phyloP scores from a whole-genome alignment of 768 basidiomycete species.

The Boletus rufocinnamomeus region DNA sequence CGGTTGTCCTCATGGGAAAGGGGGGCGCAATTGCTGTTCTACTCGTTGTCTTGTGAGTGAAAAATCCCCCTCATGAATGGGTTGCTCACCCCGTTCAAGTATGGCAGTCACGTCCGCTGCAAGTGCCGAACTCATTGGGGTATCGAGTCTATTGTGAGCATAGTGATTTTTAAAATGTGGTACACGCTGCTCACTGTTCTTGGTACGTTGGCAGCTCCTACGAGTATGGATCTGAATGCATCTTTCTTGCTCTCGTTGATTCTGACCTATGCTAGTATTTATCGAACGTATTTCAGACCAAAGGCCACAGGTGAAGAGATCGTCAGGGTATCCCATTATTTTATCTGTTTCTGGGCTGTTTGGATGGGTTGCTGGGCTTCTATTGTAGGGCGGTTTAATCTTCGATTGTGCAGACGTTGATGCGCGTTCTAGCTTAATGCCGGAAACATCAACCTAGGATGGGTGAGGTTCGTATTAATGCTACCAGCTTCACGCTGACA shows the following conservation, averaged over 20 bases:
- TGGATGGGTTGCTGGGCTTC: conserved; percentile 47
- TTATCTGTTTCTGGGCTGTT: conserved; percentile 45
- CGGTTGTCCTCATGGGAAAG: conserved; percentile 47
- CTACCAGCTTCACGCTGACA: conserved; percentile 7
- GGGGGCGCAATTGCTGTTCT: conserved; percentile 46
- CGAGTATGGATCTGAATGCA: conserved; percentile 37
- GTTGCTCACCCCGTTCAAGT: conserved; percentile 14
- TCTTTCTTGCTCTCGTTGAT: background rate
- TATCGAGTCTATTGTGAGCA: conserved; percentile 45
- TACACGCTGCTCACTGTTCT: background rate
- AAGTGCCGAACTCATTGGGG: conserved; percentile 48
- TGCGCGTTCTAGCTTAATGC: conserved; percentile 40
- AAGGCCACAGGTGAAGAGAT: conserved; percentile 41
- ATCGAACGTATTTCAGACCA: conserved; percentile 42
- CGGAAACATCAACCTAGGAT: conserved; percentile 47
- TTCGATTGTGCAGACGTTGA: background rate
- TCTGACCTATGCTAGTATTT: conserved; percentile 28
- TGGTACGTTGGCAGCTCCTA: conserved; percentile 38
- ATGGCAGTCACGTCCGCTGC: conserved; percentile 52
- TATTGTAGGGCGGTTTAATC: conserved; percentile 27
- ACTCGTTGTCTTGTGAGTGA: conserved; percentile 43
- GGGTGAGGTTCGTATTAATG: conserved; percentile 34
- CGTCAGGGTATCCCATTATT: conserved; percentile 41
- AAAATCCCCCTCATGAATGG: background rate
- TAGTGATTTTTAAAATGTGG: background rate